Evolutionary conservation across 176 grass and related monocot species (phyloP).

Genomic region (Lolium perenne): DNA sequence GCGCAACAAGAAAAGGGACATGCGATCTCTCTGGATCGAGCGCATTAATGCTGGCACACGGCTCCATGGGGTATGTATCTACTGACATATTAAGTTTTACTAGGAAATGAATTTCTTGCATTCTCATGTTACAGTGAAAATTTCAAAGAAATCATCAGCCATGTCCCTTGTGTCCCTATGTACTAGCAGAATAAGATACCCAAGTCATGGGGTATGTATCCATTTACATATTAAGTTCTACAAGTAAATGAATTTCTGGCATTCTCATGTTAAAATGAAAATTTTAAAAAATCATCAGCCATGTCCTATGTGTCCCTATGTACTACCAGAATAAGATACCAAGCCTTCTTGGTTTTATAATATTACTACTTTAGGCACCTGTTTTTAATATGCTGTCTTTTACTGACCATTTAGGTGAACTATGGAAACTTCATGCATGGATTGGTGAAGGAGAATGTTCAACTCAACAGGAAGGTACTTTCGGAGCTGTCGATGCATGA

Average conservation of each 20-base stretch:
- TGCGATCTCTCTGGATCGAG: constrained; percentile 96
- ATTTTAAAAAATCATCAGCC: background rate
- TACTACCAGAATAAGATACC: background rate
- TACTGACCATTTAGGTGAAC: constrained; percentile 65
- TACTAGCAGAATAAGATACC: background rate
- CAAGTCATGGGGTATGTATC: no score
- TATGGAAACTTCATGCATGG: constrained; percentile 98
- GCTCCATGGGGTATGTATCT: constrained; percentile 77
- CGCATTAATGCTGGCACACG: constrained; percentile 86
- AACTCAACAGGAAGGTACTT: constrained; percentile 91
- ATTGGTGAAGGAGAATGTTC: constrained; percentile 90
- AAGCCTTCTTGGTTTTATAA: background rate
- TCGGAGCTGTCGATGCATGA: constrained; percentile 94
- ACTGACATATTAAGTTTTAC: background rate
- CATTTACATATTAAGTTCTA: no score
- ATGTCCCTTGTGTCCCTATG: background rate
- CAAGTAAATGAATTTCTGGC: no score
- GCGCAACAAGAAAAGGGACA: constrained; percentile 92
- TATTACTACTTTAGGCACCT: background rate
- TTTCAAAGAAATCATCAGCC: background rate
- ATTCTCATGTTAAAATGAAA: background rate
- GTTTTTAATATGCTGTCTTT: constrained; percentile 6
- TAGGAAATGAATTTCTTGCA: background rate
- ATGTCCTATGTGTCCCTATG: background rate
- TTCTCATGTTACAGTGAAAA: background rate